Evolutionary conservation across 805 yeast genomes (phyloP), one percentile per base, ranked within the genome.

Genomic region (Wickerhamomyces chaumierensis): DNA sequence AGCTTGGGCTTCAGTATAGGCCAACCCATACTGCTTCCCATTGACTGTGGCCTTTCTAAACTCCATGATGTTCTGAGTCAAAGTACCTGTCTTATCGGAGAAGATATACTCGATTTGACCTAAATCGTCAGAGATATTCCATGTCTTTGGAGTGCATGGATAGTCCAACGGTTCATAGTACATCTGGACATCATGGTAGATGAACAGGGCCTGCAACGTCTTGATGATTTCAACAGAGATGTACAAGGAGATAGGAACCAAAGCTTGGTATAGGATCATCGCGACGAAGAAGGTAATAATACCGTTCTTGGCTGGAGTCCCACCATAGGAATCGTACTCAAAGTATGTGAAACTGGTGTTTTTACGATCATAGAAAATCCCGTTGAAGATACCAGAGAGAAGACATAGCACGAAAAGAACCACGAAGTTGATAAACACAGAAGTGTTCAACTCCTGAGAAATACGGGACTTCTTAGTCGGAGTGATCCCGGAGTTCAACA

Each of bases 51-150:
- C 77, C 54, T 82, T 83, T 48, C 81, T 83, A 57, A 80, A 82
- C 53, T 83, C 92, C 94, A 83, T 83, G 20, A 82, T 74, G 53
- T 82, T 82, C 55, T 82, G 92, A 2, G 94, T 82, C 49, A 82
- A 60, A 1, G 94, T 82, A 44, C 94, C 94, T 1, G 94, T 82
- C 55, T 82, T 82, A 60, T 82, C 94, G 60, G 86, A 78, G 57
- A 83, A 83, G 36, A 83, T 75, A 53, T 83, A 83, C 55, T 83
- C 94, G 46, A 83, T 78, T 57, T 83, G 94, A 25, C 94, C 94
- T 48, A 83, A 63, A 58, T 83, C 94, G 64, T 83, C 94, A 3
- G 88, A 79, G 34, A 83, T 82, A 52, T 75, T 79, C 94, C 94
- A 83, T 0, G 88, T 69, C 52, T 82, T 81, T 14, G 94, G 92